Evolutionary conservation across 1,284 basidiomycete species (phyloP).

Genomic region (Porodaedalea pini): DNA sequence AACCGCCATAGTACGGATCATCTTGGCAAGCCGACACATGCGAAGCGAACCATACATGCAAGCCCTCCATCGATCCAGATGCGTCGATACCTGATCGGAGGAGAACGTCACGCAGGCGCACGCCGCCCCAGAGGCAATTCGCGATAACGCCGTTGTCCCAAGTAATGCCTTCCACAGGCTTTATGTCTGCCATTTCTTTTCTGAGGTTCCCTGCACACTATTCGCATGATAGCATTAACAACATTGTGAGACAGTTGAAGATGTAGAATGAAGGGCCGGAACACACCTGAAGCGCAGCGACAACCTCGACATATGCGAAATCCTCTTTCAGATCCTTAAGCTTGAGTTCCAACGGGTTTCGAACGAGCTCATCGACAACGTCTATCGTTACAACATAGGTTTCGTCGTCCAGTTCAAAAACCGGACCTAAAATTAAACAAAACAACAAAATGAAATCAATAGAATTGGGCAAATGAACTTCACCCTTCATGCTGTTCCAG

Average conservation of each 20-base stretch:
- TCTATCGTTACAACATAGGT: slow-evolving; percentile 36
- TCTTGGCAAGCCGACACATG: slow-evolving; percentile 58
- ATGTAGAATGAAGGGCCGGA: neutral
- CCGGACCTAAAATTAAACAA: slow-evolving; percentile 30
- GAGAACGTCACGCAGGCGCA: slow-evolving; percentile 52
- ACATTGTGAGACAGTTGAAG: neutral
- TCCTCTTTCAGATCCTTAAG: slow-evolving; percentile 39
- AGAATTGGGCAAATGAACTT: neutral
- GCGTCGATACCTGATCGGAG: slow-evolving; percentile 37
- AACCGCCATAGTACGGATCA: slow-evolving; percentile 57
- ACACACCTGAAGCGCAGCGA: slow-evolving; percentile 57
- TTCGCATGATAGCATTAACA: neutral
- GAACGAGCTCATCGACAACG: slow-evolving; percentile 36
- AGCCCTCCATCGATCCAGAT: slow-evolving; percentile 24
- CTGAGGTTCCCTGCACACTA: slow-evolving; percentile 69
- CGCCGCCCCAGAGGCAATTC: slow-evolving; percentile 61
- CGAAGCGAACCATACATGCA: slow-evolving; percentile 62
- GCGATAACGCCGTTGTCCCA: slow-evolving; percentile 63
- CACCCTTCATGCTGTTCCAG: neutral
- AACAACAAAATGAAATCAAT: neutral
- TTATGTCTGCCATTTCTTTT: slow-evolving; percentile 59
- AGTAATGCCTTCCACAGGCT: slow-evolving; percentile 42
- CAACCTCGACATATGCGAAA: slow-evolving; percentile 44
- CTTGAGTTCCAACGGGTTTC: slow-evolving; percentile 35
- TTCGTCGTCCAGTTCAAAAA: slow-evolving; percentile 47